A percentile compares a stretch with the other conserved stretches of the same genome.
These are phyloP conservation scores for Pythium insidiosum DNA, from an alignment of 352 stramenopile species.

Conservation along the genomic window DNA sequence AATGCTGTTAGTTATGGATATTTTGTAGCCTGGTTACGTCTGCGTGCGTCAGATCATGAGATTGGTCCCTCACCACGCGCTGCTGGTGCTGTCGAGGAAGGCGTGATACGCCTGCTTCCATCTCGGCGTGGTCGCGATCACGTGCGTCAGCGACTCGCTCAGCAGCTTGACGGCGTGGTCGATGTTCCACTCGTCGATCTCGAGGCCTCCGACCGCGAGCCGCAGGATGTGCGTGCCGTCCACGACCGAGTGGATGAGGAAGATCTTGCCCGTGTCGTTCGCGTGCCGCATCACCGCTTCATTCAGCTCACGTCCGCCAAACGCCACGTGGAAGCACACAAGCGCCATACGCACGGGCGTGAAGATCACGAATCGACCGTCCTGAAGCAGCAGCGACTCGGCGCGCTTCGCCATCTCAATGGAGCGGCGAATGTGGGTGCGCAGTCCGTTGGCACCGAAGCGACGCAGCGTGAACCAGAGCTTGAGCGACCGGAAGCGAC, in stretches of 20 bases:
- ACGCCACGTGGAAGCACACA: slow-evolving; percentile 52
- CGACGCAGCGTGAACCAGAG: slow-evolving; percentile 63
- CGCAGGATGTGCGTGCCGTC: slow-evolving; percentile 43
- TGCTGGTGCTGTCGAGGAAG: no score
- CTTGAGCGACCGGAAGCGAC: slow-evolving; percentile 60
- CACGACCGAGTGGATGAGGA: slow-evolving; percentile 61
- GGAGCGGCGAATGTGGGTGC: slow-evolving; percentile 41
- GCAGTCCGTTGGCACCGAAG: slow-evolving; percentile 47
- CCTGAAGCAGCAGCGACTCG: slow-evolving; percentile 25
- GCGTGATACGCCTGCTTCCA: slow-evolving; percentile 25
- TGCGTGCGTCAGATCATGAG: no score
- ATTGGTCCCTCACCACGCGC: no score
- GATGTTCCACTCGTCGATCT: slow-evolving; percentile 36
- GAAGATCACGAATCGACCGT: slow-evolving; percentile 43
- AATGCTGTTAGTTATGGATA: no score
- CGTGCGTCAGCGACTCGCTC: slow-evolving; percentile 17
- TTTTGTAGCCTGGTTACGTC: slow-evolving; percentile 1
- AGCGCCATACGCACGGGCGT: slow-evolving; percentile 39
- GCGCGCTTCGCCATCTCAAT: slow-evolving; percentile 37
- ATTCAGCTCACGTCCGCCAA: slow-evolving; percentile 34
- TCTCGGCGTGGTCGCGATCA: slow-evolving; percentile 21
- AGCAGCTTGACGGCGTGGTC: slow-evolving; percentile 31
- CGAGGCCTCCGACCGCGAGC: slow-evolving; percentile 37
- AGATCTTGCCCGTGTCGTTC: slow-evolving; percentile 48
- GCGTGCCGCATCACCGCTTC: slow-evolving; percentile 41